Conservation (phyloP, 768 basidiomycete genomes). For the Strobilomyces dryophilus region DNA sequence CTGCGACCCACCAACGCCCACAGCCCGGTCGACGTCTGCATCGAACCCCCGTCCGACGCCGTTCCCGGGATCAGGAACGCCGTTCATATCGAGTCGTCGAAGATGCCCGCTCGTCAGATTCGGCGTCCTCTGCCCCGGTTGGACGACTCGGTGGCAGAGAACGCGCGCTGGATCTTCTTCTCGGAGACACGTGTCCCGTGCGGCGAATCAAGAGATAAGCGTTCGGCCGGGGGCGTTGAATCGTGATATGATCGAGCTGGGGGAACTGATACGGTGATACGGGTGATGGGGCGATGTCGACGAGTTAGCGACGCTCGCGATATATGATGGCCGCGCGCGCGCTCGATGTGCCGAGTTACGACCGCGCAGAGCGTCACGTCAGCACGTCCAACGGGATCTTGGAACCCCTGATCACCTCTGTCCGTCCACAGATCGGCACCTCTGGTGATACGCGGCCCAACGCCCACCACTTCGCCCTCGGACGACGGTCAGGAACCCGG, state of each 20-base stretch:
- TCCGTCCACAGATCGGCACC: not conserved
- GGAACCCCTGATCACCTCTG: not conserved
- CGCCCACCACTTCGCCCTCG: constrained; percentile 7
- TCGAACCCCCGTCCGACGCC: too few species aligned
- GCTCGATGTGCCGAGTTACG: not conserved
- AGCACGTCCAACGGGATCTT: not conserved
- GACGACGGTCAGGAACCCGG: not conserved
- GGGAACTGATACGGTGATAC: not conserved
- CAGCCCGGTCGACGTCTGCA: too few species aligned
- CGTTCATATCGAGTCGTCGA: too few species aligned
- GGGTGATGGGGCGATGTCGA: not conserved
- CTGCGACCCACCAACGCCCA: not conserved
- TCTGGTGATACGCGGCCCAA: not conserved
- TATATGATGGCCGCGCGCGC: not conserved
- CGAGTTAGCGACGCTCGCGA: not conserved
- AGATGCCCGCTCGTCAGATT: too few species aligned
- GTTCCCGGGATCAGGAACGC: too few species aligned
- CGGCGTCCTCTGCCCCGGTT: not conserved
- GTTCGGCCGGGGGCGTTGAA: too few species aligned
- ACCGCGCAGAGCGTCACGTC: not conserved
- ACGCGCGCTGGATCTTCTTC: not conserved
- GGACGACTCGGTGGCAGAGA: not conserved
- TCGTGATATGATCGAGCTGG: not conserved
- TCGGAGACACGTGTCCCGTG: not conserved
- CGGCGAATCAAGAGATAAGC: not conserved